Conservation (phyloP, 495 filamentous ascomycete species). For the Hypoxylon lienhwacheense region DNA sequence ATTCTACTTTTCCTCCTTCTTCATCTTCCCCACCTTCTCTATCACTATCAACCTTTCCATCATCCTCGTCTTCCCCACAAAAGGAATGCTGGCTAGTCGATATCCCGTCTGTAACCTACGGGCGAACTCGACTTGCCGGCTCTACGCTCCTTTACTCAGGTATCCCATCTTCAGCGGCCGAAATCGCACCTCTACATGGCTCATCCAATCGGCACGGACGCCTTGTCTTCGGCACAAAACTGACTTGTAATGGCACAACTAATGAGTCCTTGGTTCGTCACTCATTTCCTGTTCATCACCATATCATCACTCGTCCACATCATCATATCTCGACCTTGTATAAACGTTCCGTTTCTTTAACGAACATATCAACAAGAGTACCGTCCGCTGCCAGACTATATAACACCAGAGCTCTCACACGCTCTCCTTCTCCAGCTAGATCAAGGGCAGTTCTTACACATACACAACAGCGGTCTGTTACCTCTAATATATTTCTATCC, state of each 20-base stretch:
- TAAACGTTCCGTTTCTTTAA: constrained; percentile 4
- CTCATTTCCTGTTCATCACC: neutral
- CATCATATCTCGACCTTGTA: constrained; percentile 1
- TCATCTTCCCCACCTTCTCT: constrained; percentile 2
- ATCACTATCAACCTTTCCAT: constrained; percentile 4
- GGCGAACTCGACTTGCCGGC: constrained; percentile 13
- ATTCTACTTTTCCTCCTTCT: neutral
- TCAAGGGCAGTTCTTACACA: constrained; percentile 1
- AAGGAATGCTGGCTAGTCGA: constrained; percentile 21
- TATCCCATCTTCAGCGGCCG: constrained; percentile 20
- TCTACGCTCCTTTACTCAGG: neutral
- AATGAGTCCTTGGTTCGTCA: constrained; percentile 4
- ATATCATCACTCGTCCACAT: neutral
- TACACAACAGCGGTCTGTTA: constrained; percentile 1
- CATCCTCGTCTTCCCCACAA: constrained; percentile 12
- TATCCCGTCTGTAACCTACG: constrained; percentile 8
- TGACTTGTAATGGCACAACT: constrained; percentile 11
- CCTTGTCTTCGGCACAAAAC: constrained; percentile 19
- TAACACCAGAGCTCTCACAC: neutral
- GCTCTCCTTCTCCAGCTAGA: neutral
- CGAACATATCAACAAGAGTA: neutral
- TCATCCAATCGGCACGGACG: constrained; percentile 23
- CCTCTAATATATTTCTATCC: constrained; percentile 2
- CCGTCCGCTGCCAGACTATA: constrained; percentile 5
- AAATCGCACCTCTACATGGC: constrained; percentile 16